Evolutionary conservation across 106 monocot genomes (phyloP).

Genomic region (Posidonia australis): DNA sequence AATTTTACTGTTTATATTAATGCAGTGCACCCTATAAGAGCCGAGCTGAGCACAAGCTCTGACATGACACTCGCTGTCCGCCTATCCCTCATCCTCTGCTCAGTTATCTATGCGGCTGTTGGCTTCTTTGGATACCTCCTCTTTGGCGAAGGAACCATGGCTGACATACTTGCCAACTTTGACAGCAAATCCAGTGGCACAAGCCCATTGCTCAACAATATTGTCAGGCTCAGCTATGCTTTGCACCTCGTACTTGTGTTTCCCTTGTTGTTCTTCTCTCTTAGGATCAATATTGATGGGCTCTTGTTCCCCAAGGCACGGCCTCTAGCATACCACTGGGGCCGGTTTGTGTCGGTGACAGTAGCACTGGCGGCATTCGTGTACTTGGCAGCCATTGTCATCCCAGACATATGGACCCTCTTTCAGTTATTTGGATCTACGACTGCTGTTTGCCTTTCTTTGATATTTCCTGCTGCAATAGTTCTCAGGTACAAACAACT

Average conservation of each 20-base stretch:
- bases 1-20: neutral
- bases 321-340: constrained; percentile 17
- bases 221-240: constrained; percentile 78
- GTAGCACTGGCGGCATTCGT: constrained; percentile 29
- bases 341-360: constrained; percentile 45
- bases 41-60: constrained; percentile 48
- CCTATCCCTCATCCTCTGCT: constrained; percentile 63
- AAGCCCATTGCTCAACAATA: constrained; percentile 37
- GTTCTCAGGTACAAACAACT: constrained; percentile 47
- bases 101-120: constrained; percentile 51
- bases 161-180: constrained; percentile 79
- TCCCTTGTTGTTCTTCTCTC: constrained; percentile 71
- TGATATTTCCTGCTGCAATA: constrained; percentile 81
- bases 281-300: constrained; percentile 69
- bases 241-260: constrained; percentile 78
- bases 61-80: constrained; percentile 76
- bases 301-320: constrained; percentile 41
- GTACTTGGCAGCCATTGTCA: constrained; percentile 60
- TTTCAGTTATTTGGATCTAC: constrained; percentile 87
- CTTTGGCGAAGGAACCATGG: constrained; percentile 78
- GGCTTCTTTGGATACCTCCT: constrained; percentile 79
- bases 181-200: constrained; percentile 26
- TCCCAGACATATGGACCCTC: constrained; percentile 80
- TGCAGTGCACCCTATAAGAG: constrained; percentile 76
- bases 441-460: constrained; percentile 59